Evolutionary conservation across 768 basidiomycete species (phyloP), one percentile per base, ranked within the genome.

Genomic region (Trametes maxima): DNA sequence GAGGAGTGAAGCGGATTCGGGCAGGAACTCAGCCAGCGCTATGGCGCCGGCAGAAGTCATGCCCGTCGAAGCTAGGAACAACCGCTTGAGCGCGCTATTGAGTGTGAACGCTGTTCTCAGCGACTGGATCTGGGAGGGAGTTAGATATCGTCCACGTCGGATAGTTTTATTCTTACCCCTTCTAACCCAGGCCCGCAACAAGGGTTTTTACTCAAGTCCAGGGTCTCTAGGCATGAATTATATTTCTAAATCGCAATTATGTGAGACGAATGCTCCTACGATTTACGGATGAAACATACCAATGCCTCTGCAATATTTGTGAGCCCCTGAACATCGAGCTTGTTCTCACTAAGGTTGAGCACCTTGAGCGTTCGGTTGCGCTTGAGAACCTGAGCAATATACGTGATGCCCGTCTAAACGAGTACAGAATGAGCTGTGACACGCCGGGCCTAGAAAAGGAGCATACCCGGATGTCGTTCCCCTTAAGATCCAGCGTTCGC

Each of bases 291-390:
- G 13, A 17, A 49, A 78, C 87, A 67, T 59, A 95, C 94, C 72
- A 99, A 73, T 0, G 95, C 90, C 73, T 99, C 96, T 0, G 94
- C 95, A 14, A 99, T 80, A 0, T 82, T 77, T 2, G 88, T 85
- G 11, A 99, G 78, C 54, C 93, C 92, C 10, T 82, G 77, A 0
- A 91, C 83, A 59, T 96, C 96, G 5, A 99, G 83, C 72, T 90
- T 94, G 73, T 98, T 98, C 72, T 98, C 96, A 68, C 91, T 89
- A 53, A 98, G 76, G 73, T 98, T 98, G 24, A 98, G 80, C 5
- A 98, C 88, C 74, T 96, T 97, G 45, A 98, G 79, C 3, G 96
- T 98, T 45, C 95, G 80, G 74, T 99, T 98, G 39, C 96, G 88
- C 71, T 98, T 98, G 64, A 98, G 78, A 0, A 98, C 96, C 74